Evolutionary conservation across 805 yeast genomes (phyloP), one percentile per base, ranked within the genome.

Genomic region (Wickerhamomyces chambardii): DNA sequence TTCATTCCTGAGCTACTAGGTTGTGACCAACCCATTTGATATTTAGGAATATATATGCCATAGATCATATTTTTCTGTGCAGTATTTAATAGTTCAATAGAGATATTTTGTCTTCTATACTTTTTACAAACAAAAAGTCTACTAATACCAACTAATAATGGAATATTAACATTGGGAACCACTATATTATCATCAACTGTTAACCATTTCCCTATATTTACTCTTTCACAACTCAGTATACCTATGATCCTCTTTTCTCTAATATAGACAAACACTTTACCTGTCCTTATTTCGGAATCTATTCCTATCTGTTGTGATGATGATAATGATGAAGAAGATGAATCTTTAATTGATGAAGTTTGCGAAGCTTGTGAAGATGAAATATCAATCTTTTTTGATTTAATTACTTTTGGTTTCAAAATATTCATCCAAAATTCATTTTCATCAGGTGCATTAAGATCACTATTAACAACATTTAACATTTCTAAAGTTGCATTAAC

Each of bases 21-120:
- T 50, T 81, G 90, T 30, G 84, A 76, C 73, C 84, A 81, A 1
- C 77, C 83, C 15, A 81, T 51, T 39, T 73, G 66, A 14, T 41
- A 43, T 37, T 55, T 67, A 2, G 56, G 54, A 12, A 78, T 43
- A 0, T 17, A 33, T 36, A 68, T 47, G 0, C 84, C 85, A 46
- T 71, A 73, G 1, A 77, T 55, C 17, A 72, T 56, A 36, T 71
- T 44, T 2, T 48, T 48, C 35, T 65, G 53, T 1, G 75, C 73
- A 3, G 63, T 50, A 3, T 66, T 51, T 5, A 80, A 44, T 31
- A 81, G 46, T 30, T 47, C 50, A 6, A 56, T 45, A 0, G 74
- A 84, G 11, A 80, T 58, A 0, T 80, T 79, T 12, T 43, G 41
- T 22, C 76, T 50, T 47, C 87, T 58, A 56, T 57, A 60, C 5